Conservation (phyloP, 2,329 filamentous ascomycete species). For the Neodidymelliopsis sp. region DNA sequence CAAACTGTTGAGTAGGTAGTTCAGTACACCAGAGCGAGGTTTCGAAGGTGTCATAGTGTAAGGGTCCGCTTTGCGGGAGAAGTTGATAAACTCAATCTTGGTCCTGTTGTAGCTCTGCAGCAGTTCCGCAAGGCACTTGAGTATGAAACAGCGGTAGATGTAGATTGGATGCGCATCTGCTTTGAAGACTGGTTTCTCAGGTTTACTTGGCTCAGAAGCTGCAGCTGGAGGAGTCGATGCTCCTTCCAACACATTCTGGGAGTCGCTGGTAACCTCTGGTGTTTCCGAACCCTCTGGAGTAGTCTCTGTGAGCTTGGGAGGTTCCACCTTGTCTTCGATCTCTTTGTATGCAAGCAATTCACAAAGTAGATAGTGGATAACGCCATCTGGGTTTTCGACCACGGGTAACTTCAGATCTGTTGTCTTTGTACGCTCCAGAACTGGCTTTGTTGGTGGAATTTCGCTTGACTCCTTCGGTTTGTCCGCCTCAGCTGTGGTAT, state of each 20-base stretch:
- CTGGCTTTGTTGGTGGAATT: slow-evolving; percentile 48
- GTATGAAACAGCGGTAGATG: slow-evolving; percentile 92
- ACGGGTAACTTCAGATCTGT: slow-evolving; percentile 80
- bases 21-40: slow-evolving; percentile 88
- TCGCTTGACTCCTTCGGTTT: slow-evolving; percentile 46
- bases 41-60: slow-evolving; percentile 90
- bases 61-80: slow-evolving; percentile 88
- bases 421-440: slow-evolving; percentile 70
- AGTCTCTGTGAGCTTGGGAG: slow-evolving; percentile 54
- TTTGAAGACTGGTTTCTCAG: slow-evolving; percentile 80
- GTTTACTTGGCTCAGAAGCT: slow-evolving; percentile 48
- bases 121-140: slow-evolving; percentile 90
- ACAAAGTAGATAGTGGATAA: slow-evolving; percentile 92
- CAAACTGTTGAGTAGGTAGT: slow-evolving; percentile 88
- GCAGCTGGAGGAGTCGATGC: slow-evolving; percentile 16
- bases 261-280: neutral
- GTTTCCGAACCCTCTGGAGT: slow-evolving; percentile 30
- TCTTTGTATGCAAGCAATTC: slow-evolving; percentile 92
- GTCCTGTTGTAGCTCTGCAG: slow-evolving; percentile 90
- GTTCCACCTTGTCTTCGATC: slow-evolving; percentile 81
- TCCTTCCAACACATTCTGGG: slow-evolving; percentile 17
- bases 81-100: slow-evolving; percentile 99
- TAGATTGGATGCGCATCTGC: slow-evolving; percentile 94
- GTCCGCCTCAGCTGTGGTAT: slow-evolving; percentile 43
- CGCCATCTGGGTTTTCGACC: slow-evolving; percentile 91